Base-by-base conservation (phyloP, 306 rosid genomes). In the Sophora flavescens region DNA sequence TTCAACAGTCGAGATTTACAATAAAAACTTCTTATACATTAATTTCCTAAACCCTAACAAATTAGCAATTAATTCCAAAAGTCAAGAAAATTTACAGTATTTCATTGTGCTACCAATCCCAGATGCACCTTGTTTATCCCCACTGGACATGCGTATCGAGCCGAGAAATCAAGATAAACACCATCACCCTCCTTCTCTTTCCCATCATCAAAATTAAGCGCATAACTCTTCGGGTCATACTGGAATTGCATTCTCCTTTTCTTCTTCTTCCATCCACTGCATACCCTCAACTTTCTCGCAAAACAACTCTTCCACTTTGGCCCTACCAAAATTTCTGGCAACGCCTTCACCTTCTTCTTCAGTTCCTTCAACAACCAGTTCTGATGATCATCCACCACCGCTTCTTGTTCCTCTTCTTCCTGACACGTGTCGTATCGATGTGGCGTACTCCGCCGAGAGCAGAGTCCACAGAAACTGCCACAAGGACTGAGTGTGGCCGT, bases 211-310 rank as follows among this genome's bases (percentile, higher is more conserved):
- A 86, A 89, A 68, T 89, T 80, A 18, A 89, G 89, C 1, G 81
- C 83, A 52, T 89, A 89, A 66, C 89, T 89, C 66, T 68, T 65
- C 0, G 86, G 85, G 32, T 89, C 89, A 68, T 84, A 86, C 48
- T 72, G 86, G 33, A 75, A 80, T 7, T 77, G 81, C 70, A 61
- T 54, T 77, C 8, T 70, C 72, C 17, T 81, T 33, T 70, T 80
- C 72, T 75, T 84, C 14, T 66, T 22, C 3, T 38, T 51, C 3
- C 2, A 53, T 38, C 58, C 54, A 8, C 44, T n/a, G 8, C 58
- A 44, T 5, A 1, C 14, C 60, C 14, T n/a, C 58, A 77, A 32
- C 2, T 35, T 26, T 33, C 83, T 47, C n/a, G 66, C 56, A 44
- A 78, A 70, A 9, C 60, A 38, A 6, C 72, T 81, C 76, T 87